Conservation (phyloP, 768 basidiomycete species). For the Lactifluus echinatus region DNA sequence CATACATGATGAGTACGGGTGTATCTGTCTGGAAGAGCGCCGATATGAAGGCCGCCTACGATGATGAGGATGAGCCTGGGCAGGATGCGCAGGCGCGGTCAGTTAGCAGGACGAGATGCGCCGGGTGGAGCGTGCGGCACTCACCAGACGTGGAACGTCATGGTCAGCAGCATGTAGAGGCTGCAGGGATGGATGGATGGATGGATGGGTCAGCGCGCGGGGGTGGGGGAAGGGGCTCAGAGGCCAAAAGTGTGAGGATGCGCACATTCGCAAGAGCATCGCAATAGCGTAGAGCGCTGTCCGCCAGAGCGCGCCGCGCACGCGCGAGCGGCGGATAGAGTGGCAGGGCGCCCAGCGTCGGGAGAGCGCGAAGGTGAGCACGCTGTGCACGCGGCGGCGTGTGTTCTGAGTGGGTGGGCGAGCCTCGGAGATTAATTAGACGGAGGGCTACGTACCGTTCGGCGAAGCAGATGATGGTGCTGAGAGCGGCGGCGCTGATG, state of each 20-base stretch:
- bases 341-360: constrained; percentile 40
- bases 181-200: constrained; percentile 29
- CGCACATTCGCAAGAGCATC: constrained; percentile 57
- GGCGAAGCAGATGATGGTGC: constrained; percentile 38
- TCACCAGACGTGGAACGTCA: constrained; percentile 65
- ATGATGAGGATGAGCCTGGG: constrained; percentile 42
- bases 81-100: neutral
- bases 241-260: too few species aligned
- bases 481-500: constrained; percentile 37
- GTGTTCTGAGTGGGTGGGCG: too few species aligned
- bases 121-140: constrained; percentile 23
- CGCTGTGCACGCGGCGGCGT: too few species aligned
- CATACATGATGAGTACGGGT: neutral
- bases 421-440: too few species aligned
- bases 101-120: too few species aligned
- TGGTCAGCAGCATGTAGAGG: constrained; percentile 64
- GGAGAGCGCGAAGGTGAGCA: constrained; percentile 41
- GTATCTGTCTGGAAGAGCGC: neutral
- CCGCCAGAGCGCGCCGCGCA: constrained; percentile 44
- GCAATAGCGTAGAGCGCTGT: constrained; percentile 46
- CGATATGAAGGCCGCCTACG: constrained; percentile 28
- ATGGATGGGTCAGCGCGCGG: too few species aligned
- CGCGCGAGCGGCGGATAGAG: constrained; percentile 33
- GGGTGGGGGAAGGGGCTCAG: neutral
- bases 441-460: constrained; percentile 52